A percentile compares a stretch with the other conserved stretches of the same genome.
Conservation (phyloP, 768 basidiomycete species). For the Amanita muscaria region DNA sequence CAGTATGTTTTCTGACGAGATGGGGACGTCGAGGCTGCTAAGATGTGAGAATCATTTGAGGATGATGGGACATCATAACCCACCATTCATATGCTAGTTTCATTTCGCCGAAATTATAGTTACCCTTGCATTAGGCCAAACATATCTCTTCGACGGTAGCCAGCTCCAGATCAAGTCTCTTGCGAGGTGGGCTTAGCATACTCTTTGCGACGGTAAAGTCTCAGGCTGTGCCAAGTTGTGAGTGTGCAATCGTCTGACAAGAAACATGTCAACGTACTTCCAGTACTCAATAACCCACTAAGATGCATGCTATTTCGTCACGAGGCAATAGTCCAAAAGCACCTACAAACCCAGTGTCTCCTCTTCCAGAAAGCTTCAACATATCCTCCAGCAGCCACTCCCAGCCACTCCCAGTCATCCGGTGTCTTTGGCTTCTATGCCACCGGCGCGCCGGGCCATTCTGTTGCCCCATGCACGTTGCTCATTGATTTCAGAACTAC, state of each 20-base stretch:
- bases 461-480: conserved; percentile 83
- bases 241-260: conserved; percentile 7
- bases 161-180: conserved; percentile 40
- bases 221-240: conserved; percentile 21
- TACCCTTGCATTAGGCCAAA: conserved; percentile 81
- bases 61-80: conserved; percentile 11
- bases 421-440: conserved; percentile 41
- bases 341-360: conserved; percentile 54
- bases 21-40: conserved; percentile 67
- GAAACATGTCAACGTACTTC: conserved; percentile 56
- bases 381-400: conserved; percentile 85
- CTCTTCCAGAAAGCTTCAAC: conserved; percentile 64
- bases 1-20: conserved; percentile 47
- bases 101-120: conserved; percentile 92
- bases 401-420: conserved; percentile 84
- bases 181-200: conserved; percentile 41
- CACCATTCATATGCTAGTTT: conserved; percentile 96
- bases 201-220: conserved; percentile 62
- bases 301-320: conserved; percentile 73
- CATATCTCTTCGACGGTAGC: conserved; percentile 68
- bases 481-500: conserved; percentile 50
- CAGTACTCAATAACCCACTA: conserved; percentile 80
- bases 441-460: conserved; percentile 68
- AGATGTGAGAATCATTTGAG: background rate
- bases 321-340: conserved; percentile 72